phyloP scores from a whole-genome alignment of 192 early-diverging fungal genomes.

The Hyaloraphidium curvatum region DNA sequence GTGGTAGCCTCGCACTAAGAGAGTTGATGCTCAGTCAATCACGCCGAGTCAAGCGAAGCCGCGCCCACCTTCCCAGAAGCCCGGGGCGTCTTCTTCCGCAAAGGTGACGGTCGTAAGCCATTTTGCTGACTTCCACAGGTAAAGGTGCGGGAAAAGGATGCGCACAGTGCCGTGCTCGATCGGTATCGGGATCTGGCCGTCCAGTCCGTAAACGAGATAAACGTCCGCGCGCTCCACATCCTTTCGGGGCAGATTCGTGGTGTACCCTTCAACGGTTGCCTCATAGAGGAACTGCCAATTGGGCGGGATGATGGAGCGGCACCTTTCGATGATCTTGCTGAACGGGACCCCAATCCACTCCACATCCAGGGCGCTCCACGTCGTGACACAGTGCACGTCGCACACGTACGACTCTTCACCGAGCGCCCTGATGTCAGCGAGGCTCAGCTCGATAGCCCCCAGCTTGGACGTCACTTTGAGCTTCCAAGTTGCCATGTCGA shows the following conservation, averaged over 20 bases:
- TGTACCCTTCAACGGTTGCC: background rate
- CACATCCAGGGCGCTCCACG: background rate
- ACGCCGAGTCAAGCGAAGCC: background rate
- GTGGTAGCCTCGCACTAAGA: background rate
- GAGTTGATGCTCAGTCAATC: background rate
- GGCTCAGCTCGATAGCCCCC: background rate
- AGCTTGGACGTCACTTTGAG: background rate
- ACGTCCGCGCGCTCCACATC: background rate
- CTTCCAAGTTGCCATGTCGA: background rate
- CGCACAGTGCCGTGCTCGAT: background rate
- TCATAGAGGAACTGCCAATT: background rate
- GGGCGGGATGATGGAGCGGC: background rate
- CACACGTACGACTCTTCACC: background rate
- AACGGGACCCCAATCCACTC: background rate
- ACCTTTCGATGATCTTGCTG: background rate
- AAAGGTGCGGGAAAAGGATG: background rate
- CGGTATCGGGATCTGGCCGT: background rate
- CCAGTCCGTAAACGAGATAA: background rate
- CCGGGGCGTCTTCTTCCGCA: background rate
- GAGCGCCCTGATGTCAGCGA: background rate
- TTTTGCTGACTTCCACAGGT: slow-evolving; percentile 1
- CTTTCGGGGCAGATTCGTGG: background rate
- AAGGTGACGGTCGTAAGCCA: background rate
- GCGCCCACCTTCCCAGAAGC: background rate
- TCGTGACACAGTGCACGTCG: slow-evolving; percentile 1